phyloP scores from a whole-genome alignment of 2,329 filamentous ascomycete genomes.

The Seiridium unicorne region DNA sequence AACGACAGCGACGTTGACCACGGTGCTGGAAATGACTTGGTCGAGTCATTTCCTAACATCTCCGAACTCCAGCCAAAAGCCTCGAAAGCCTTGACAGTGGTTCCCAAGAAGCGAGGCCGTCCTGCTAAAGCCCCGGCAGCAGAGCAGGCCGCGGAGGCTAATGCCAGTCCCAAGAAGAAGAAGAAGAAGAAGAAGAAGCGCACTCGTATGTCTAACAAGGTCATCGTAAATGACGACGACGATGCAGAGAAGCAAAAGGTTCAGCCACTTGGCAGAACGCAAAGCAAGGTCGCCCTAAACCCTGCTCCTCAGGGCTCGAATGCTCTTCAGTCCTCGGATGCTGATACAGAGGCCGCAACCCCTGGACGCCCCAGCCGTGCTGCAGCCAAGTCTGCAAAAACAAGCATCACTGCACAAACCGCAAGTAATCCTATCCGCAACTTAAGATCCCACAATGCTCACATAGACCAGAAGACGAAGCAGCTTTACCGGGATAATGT shows the following conservation, averaged over 20 bases:
- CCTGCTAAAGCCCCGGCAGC: neutral
- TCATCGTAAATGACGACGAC: too few species aligned
- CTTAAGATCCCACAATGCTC: neutral
- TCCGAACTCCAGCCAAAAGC: neutral
- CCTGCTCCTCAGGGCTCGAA: neutral
- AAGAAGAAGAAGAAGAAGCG: neutral
- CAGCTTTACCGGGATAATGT: neutral
- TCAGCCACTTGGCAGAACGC: too few species aligned
- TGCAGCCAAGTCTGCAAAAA: neutral
- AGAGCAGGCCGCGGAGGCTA: neutral
- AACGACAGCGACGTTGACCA: neutral
- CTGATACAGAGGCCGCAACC: neutral
- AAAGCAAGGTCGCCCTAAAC: neutral
- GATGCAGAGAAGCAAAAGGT: too few species aligned
- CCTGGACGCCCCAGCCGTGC: neutral
- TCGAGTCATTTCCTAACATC: neutral
- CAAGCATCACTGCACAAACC: neutral
- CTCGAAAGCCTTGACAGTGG: neutral
- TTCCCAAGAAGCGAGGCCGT: neutral
- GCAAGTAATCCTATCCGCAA: neutral
- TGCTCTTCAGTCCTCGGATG: neutral
- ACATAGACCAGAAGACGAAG: neutral
- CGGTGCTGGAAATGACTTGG: neutral
- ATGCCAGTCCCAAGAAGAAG: neutral
- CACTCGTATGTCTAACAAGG: neutral